A percentile compares a stretch with the other conserved stretches of the same genome.
phyloP scores from a whole-genome alignment of 805 yeast species.

The Ogataea zsoltii region DNA sequence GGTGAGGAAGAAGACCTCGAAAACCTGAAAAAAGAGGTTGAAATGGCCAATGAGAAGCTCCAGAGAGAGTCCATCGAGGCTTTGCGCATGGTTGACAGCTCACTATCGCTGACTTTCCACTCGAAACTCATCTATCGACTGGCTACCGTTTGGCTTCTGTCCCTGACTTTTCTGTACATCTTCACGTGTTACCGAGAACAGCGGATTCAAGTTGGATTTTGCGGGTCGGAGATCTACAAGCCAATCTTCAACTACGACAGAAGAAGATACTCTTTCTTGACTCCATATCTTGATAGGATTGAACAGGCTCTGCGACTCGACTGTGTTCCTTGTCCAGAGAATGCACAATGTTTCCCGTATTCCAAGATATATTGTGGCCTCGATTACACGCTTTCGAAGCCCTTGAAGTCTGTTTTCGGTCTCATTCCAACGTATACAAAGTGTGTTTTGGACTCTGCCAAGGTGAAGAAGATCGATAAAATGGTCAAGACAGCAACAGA shows the following conservation, averaged over 20 bases:
- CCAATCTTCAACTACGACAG: constrained; percentile 32
- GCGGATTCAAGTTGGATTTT: constrained; percentile 65
- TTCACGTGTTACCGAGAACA: constrained; percentile 49
- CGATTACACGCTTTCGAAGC: constrained; percentile 56
- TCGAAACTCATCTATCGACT: constrained; percentile 11
- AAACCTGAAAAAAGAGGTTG: constrained; percentile 24
- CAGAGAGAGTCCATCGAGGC: constrained; percentile 28
- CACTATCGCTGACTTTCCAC: constrained; percentile 7
- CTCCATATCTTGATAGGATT: constrained; percentile 33
- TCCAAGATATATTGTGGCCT: constrained; percentile 69
- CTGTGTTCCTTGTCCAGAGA: constrained; percentile 80
- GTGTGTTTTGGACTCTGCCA: constrained; percentile 78
- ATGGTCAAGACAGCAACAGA: constrained; percentile 67
- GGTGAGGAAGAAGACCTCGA: constrained; percentile 23
- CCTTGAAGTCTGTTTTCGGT: constrained; percentile 58
- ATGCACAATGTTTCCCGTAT: constrained; percentile 71
- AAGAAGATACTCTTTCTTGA: constrained; percentile 8
- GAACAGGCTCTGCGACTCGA: constrained; percentile 56
- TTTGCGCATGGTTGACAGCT: constrained; percentile 12
- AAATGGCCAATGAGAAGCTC: constrained; percentile 22
- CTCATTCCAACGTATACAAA: constrained; percentile 59
- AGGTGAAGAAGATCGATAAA: constrained; percentile 65
- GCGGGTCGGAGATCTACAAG: constrained; percentile 60
- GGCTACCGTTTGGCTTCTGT: constrained; percentile 16
- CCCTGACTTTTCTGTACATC: constrained; percentile 13